Evolutionary conservation across 2,329 filamentous ascomycete genomes (phyloP), one percentile per base, ranked within the genome.

Genomic region (Penicillium sp.): DNA sequence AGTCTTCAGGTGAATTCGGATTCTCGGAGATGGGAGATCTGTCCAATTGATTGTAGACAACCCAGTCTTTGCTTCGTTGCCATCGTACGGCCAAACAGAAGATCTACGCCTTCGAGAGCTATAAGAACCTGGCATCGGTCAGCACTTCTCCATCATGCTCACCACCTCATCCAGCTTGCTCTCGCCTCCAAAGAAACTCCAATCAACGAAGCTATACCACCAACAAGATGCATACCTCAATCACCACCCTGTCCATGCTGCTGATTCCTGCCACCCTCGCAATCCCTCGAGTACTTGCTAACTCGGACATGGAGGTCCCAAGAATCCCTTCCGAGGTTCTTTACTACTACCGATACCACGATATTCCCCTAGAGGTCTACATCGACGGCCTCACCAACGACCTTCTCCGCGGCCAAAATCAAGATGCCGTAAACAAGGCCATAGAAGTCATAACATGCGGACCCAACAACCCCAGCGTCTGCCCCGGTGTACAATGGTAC

Each of bases 291-390:
- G 19, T 16, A 4, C 10, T 1, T 19, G n/a, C 25, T 7, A 37
- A 40, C 33, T n/a, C 40, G 5, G 16, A 48, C 13, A 3, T 46
- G 11, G 53, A 46, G 14, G 16, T n/a, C 26, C 33, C 38, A 13
- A 4, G 22, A 6, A 48, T 56, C 3, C 53, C 53, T 7, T 25
- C 40, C 2, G 42, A 46, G 19, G 42, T 46, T n/a, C 43, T 48
- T 22, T 48, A 56, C 43, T 56, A 46, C 28, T 56, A 56, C 22
- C 40, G 33, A 46, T 46, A 37, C 30, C 28, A 56, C 30, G 16
- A 26, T 6, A 48, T 56, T n/a, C 53, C 53, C 11, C 30, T 56
- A 13, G 45, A 40, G 8, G n/a, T 56, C 53, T 56, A 46, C 11
- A 35, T 28, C 22, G 7, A 56, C 13, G 28, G 43, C 37, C 30